A percentile compares a stretch with the other conserved stretches of the same genome.
Conservation (phyloP, 148 eudicot species). For the Persicaria maculosa region DNA sequence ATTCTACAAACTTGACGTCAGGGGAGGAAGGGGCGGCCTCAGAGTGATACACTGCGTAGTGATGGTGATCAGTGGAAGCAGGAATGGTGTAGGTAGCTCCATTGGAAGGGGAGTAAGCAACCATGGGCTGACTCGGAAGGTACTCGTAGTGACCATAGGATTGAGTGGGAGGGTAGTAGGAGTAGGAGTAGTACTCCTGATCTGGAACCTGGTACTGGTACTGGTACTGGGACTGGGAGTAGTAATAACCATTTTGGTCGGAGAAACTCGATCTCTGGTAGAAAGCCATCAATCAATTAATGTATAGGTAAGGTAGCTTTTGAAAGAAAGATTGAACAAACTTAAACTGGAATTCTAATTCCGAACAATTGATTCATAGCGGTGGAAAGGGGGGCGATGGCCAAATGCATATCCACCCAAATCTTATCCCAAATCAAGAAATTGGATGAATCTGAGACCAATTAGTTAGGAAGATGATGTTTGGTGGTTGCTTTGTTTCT, state of each 20-base stretch:
- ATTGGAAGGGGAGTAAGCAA: not conserved
- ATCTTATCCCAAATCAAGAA: not conserved
- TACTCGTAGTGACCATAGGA: not conserved
- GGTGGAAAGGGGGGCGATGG: not conserved
- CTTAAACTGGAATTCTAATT: not conserved
- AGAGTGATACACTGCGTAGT: conserved; percentile 6
- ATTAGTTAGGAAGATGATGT: not conserved
- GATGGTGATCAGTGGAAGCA: not conserved
- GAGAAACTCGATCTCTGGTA: not conserved
- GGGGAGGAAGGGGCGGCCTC: not conserved
- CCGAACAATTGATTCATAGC: not conserved
- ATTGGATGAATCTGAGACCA: not conserved
- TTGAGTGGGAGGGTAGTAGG: conserved; percentile 6
- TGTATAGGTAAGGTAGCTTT: too few relatives aligned
- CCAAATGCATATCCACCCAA: not conserved
- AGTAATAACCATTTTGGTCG: not conserved
- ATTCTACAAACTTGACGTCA: conserved; percentile 24
- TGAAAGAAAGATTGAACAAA: not conserved
- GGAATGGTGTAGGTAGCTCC: not conserved
- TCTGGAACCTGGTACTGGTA: not conserved
- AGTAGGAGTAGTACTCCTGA: not conserved
- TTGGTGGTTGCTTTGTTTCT: not conserved
- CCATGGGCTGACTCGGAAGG: not conserved
- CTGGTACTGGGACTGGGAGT: conserved; percentile 4
- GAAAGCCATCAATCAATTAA: not conserved